Percentiles rank a stretch among this genome's conserved stretches.
These are phyloP conservation scores for Jacaranda mimosifolia DNA, from an alignment of 257 asterid genomes.

Conservation along the genomic window DNA sequence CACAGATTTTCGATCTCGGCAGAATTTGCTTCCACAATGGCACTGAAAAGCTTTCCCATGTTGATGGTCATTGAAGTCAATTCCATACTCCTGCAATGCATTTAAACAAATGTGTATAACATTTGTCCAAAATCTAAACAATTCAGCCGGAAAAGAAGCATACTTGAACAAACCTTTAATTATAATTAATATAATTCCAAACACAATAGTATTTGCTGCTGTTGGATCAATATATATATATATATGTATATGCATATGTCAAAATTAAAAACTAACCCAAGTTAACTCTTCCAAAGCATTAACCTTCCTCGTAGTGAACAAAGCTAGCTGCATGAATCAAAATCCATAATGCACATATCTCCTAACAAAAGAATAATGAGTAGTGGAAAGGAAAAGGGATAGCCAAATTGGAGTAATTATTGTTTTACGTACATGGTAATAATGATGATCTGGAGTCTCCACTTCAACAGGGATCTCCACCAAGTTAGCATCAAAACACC, in stretches of 20 bases:
- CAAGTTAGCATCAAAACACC: slow-evolving; percentile 73
- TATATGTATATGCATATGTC: too few species aligned
- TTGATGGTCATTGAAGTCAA: slow-evolving; percentile 51
- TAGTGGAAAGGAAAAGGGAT: background rate
- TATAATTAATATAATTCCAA: background rate
- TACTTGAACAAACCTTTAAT: background rate
- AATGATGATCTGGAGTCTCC: slow-evolving; percentile 71
- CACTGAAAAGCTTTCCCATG: slow-evolving; percentile 58
- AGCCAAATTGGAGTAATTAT: background rate
- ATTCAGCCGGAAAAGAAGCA: background rate
- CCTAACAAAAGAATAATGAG: slow-evolving; percentile 10
- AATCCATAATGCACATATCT: background rate
- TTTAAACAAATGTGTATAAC: slow-evolving; percentile 22
- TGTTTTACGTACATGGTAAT: slow-evolving; percentile 61
- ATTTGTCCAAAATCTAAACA: slow-evolving; percentile 2
- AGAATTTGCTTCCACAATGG: slow-evolving; percentile 54
- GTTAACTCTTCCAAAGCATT: slow-evolving; percentile 69
- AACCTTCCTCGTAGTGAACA: slow-evolving; percentile 64
- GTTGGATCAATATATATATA: background rate
- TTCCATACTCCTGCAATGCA: slow-evolving; percentile 65
- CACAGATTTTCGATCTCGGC: slow-evolving; percentile 48
- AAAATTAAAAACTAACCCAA: slow-evolving; percentile 54
- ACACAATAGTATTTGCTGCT: background rate
- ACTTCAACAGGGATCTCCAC: slow-evolving; percentile 73
- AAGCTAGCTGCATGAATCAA: slow-evolving; percentile 59